These are phyloP conservation scores for Dactylellina parvicollis DNA, from an alignment of 2,329 filamentous ascomycete species.

Conservation along the genomic window DNA sequence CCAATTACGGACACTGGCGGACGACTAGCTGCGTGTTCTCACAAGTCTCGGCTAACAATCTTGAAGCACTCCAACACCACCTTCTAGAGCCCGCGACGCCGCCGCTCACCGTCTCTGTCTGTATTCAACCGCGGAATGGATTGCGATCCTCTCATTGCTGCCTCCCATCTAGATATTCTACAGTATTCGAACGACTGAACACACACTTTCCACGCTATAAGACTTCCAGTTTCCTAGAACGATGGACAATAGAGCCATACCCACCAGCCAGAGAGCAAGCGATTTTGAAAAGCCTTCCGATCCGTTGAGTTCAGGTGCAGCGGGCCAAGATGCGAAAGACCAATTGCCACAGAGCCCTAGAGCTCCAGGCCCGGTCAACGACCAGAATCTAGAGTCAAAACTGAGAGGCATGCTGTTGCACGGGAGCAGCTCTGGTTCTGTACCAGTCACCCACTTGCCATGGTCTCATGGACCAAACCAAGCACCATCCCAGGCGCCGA, in stretches of 20 bases:
- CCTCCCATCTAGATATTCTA: slow-evolving; percentile 24
- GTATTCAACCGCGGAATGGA: slow-evolving; percentile 46
- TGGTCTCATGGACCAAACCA: slow-evolving; percentile 4
- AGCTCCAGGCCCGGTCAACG: neutral
- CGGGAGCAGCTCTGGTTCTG: neutral
- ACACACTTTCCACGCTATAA: neutral
- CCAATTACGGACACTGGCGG: too few species aligned
- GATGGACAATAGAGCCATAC: slow-evolving; percentile 13
- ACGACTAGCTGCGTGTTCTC: too few species aligned
- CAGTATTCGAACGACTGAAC: slow-evolving; percentile 51
- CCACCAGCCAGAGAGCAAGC: neutral
- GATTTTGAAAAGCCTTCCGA: slow-evolving; percentile 2
- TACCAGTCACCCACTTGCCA: neutral
- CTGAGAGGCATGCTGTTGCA: slow-evolving; percentile 42
- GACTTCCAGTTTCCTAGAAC: neutral
- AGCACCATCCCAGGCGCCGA: neutral
- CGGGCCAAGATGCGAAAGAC: slow-evolving; percentile 6
- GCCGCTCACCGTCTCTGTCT: neutral
- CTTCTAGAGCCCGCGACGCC: neutral
- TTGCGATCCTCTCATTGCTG: slow-evolving; percentile 42
- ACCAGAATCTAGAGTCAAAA: slow-evolving; percentile 37
- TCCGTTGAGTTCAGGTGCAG: neutral
- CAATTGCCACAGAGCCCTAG: slow-evolving; percentile 15
- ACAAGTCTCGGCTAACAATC: too few species aligned
- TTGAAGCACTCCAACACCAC: neutral